Conservation (phyloP, 192 early-diverging fungal species). For the Coemansia sp. region DNA sequence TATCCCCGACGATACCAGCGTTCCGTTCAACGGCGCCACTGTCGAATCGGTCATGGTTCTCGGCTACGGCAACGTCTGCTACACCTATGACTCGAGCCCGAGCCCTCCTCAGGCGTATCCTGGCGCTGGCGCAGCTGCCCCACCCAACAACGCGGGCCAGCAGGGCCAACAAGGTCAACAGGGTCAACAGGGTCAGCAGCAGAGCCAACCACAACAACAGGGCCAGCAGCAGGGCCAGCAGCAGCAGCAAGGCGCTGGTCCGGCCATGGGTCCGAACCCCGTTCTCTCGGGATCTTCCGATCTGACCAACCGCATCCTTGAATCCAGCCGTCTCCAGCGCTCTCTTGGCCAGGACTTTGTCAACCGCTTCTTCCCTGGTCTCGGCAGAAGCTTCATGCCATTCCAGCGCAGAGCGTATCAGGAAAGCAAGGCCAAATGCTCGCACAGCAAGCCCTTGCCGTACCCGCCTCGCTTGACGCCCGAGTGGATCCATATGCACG, state of each 20-base stretch:
- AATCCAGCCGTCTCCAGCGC: slow-evolving; percentile 28
- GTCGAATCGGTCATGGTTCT: slow-evolving; percentile 50
- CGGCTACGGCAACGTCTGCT: slow-evolving; percentile 50
- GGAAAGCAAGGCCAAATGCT: slow-evolving; percentile 15
- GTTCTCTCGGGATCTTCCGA: slow-evolving; percentile 33
- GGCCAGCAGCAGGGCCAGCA: slow-evolving; percentile 15
- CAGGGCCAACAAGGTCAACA: too few species aligned
- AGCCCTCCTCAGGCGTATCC: slow-evolving; percentile 37
- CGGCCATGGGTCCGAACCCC: background rate
- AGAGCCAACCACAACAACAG: too few species aligned
- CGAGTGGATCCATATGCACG: slow-evolving; percentile 49
- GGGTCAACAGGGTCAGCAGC: too few species aligned
- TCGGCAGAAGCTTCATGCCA: slow-evolving; percentile 1
- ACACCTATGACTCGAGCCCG: slow-evolving; percentile 43
- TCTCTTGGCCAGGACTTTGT: slow-evolving; percentile 29
- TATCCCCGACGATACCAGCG: slow-evolving; percentile 34
- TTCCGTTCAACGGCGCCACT: slow-evolving; percentile 31
- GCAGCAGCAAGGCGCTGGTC: slow-evolving; percentile 8
- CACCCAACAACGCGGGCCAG: slow-evolving; percentile 5
- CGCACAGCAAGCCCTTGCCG: slow-evolving; percentile 28
- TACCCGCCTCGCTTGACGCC: slow-evolving; percentile 46
- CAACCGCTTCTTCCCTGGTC: slow-evolving; percentile 43
- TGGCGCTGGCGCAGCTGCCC: slow-evolving; percentile 11
- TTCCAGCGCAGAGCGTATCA: slow-evolving; percentile 28
- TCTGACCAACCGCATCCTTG: slow-evolving; percentile 23